A percentile compares a stretch with the other conserved stretches of the same genome.
These are phyloP conservation scores for Candida chilensis DNA, from an alignment of 805 yeast genomes.

Conservation along the genomic window DNA sequence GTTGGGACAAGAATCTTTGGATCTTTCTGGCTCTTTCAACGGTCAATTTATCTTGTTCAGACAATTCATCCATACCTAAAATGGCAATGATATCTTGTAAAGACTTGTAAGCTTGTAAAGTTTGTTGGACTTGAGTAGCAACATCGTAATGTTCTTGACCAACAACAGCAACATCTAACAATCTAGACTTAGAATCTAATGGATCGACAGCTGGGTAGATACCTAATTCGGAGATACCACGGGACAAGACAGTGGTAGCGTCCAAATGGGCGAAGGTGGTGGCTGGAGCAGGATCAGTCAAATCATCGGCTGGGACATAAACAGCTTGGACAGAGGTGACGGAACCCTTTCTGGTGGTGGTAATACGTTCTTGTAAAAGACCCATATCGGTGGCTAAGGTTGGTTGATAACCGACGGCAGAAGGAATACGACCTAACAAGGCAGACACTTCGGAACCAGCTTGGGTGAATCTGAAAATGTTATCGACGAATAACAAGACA, in stretches of 20 bases:
- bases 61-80: constrained; percentile 99
- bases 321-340: constrained; percentile 99
- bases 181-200: constrained; percentile 97
- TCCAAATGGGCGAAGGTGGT: constrained; percentile 99
- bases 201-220: constrained; percentile 99
- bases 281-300: constrained; percentile 99
- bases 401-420: constrained; percentile 99
- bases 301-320: constrained; percentile 99
- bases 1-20: constrained; percentile 99
- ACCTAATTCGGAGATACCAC: constrained; percentile 99
- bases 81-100: constrained; percentile 99
- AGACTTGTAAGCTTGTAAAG: constrained; percentile 99
- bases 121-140: constrained; percentile 94
- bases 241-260: constrained; percentile 99
- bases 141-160: constrained; percentile 98
- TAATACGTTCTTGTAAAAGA: constrained; percentile 98
- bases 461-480: constrained; percentile 99
- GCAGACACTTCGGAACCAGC: constrained; percentile 99
- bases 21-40: constrained; percentile 99
- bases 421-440: constrained; percentile 99
- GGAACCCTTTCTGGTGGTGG: constrained; percentile 99
- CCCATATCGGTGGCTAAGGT: constrained; percentile 99
- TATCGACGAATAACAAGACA: constrained; percentile 97
- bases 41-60: constrained; percentile 96
- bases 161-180: constrained; percentile 92